Conservation (phyloP, 2,329 filamentous ascomycete species). For the Fusarium luffae region DNA sequence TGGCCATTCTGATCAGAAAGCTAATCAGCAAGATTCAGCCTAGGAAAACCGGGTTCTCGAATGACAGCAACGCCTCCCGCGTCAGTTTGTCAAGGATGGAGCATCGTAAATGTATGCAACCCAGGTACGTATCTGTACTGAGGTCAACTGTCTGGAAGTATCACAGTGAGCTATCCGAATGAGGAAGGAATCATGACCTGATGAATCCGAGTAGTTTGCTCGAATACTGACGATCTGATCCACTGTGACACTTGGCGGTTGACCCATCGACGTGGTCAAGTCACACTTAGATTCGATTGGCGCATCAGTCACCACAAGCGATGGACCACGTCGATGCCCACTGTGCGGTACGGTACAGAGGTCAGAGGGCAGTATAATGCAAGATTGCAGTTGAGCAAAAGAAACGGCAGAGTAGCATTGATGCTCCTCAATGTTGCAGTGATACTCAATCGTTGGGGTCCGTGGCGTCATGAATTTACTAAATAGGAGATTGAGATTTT, state of each 20-base stretch:
- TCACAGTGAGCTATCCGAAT: conserved; percentile 16
- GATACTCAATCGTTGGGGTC: background rate
- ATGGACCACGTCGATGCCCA: background rate
- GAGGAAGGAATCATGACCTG: conserved; percentile 21
- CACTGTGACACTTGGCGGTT: conserved; percentile 10
- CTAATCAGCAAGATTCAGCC: conserved; percentile 20
- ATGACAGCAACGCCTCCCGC: conserved; percentile 15
- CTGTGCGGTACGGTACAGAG: background rate
- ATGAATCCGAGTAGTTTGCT: background rate
- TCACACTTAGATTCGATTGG: conserved; percentile 1
- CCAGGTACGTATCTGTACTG: background rate
- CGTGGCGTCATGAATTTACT: conserved; percentile 22
- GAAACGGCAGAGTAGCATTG: background rate
- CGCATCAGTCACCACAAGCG: conserved; percentile 5
- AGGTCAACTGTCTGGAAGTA: background rate
- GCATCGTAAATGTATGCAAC: background rate
- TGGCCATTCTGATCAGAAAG: background rate
- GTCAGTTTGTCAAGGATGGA: conserved; percentile 2
- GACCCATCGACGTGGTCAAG: conserved; percentile 19
- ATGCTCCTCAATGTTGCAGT: background rate
- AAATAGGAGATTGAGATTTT: conserved; percentile 6
- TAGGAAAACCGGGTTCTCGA: conserved; percentile 23
- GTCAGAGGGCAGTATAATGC: background rate
- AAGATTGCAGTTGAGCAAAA: background rate
- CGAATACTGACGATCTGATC: conserved; percentile 23